Evolutionary conservation across 1,284 basidiomycete genomes (phyloP), one percentile per base, ranked within the genome.

Genomic region (Lignosus rhinocerotis): DNA sequence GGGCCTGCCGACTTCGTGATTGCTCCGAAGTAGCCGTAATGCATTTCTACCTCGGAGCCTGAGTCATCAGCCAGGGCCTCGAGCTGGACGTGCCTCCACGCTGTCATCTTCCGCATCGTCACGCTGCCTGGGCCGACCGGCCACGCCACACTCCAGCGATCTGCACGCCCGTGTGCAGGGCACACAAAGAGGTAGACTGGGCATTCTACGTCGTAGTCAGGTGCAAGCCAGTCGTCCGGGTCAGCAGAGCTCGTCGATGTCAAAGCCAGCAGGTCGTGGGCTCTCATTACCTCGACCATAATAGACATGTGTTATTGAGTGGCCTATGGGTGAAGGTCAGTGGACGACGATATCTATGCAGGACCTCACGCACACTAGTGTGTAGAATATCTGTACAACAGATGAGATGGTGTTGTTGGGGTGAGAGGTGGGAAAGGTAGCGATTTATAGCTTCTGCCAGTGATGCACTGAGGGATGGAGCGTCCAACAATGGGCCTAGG

Each of bases 221-320:
- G 59, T n/a, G 62, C 62, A 38, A 64, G 62, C 62, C 62, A 64
- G 59, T 64, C 62, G 59, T 64, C 62, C 46, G 52, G 51, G 56
- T 55, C 53, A 21, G 46, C 7, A 11, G 36, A 50, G 41, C 46
- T 52, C 33, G 17, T 45, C 21, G 51, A 31, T n/a, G 52, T 31
- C 8, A 53, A 46, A 17, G n/a, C 45, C 12, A 44, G 36, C 8
- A 58, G 42, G 32, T 53, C 56, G 17, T 50, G 51, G 7, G 51
- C 41, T 44, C 51, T 33, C 32, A 53, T 46, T 49, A 58, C 51
- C 51, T 58, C 56, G 33, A 58, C 51, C 56, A 58, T 58, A 17
- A 11, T 33, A 12, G 25, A 11, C 10, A 7, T 17, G 31, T 52
- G 32, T 16, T 11, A 5, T 38, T 25, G 31, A n/a, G 21, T 11